phyloP scores from a whole-genome alignment of 108 stramenopile species.

The Bacterosira constricta region DNA sequence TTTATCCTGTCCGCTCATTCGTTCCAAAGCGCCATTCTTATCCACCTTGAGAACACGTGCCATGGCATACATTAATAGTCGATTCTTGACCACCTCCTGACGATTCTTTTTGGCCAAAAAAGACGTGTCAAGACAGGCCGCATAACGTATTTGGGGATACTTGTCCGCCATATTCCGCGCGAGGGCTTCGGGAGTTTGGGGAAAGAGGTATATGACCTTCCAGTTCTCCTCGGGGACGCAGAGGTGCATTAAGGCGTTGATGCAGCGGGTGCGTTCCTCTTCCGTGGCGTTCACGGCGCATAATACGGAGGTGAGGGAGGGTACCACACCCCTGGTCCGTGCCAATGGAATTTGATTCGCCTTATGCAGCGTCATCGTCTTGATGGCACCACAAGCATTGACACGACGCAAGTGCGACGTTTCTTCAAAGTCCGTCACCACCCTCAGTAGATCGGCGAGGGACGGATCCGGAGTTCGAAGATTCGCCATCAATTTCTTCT shows the following conservation, averaged over 20 bases:
- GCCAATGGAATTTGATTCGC: constrained; percentile 35
- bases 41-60: constrained; percentile 44
- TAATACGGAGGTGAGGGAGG: constrained; percentile 33
- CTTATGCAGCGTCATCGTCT: constrained; percentile 37
- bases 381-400: constrained; percentile 51
- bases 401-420: constrained; percentile 41
- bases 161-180: constrained; percentile 46
- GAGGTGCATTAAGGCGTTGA: constrained; percentile 51
- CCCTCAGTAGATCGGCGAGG: constrained; percentile 30
- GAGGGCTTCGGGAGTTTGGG: constrained; percentile 44
- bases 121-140: constrained; percentile 36
- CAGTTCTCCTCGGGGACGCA: constrained; percentile 51
- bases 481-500: constrained; percentile 17
- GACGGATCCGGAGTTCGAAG: constrained; percentile 32
- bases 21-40: constrained; percentile 33
- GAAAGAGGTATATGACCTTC: constrained; percentile 35
- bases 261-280: constrained; percentile 49
- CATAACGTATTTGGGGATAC: constrained; percentile 47
- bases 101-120: constrained; percentile 49
- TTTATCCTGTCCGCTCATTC: constrained; percentile 21
- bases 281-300: constrained; percentile 40
- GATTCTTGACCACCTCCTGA: constrained; percentile 32
- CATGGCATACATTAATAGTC: constrained; percentile 42
- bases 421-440: constrained; percentile 26
- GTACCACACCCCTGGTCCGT: constrained; percentile 39